Evolutionary conservation across 306 rosid species (phyloP), one percentile per base, ranked within the genome.

Genomic region (Macrotyloma uniflorum): DNA sequence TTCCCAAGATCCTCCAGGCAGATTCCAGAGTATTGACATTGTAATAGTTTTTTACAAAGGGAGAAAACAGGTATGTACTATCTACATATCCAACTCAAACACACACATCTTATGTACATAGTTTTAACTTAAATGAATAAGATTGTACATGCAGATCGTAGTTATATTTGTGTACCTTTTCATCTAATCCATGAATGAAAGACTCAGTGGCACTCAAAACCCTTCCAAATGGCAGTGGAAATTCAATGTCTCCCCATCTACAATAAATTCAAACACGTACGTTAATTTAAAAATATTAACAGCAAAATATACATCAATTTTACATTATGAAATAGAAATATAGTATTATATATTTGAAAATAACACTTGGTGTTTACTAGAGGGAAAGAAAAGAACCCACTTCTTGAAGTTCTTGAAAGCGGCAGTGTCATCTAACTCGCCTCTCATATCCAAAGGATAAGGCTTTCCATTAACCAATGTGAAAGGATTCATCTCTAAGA

Each of bases 381-480:
- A 61, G 40, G 53, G 63, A 83, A 82, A 62, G 57, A 30, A 84
- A 82, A 57, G 51, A 30, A 70, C 84, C 53, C 65, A 94, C 98
- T 90, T 94, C 78, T 94, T 94, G 92, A 94, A 94, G 86, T 94
- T 94, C 88, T 92, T 94, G 94, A 94, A 94, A 74, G 91, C 89
- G 75, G 97, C 97, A 65, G 98, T 94, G 84, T 92, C 98, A 78
- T 94, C 98, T 32, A 94, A 82, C 84, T 94, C 97, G 82, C 98
- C 97, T 88, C 98, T 94, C 98, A 94, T 94, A 86, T 94, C 97
- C 89, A 94, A 87, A 81, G 98, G 98, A 90, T 89, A 94, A 58
- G 98, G 97, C 91, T 92, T 94, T 85, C 95, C 97, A 61, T 89
- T 75, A 55, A 92, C 89, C 84, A 94, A 83, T 74, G 98, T 75